phyloP scores from a whole-genome alignment of 306 rosid species.

The Lathyrus oleraceus region DNA sequence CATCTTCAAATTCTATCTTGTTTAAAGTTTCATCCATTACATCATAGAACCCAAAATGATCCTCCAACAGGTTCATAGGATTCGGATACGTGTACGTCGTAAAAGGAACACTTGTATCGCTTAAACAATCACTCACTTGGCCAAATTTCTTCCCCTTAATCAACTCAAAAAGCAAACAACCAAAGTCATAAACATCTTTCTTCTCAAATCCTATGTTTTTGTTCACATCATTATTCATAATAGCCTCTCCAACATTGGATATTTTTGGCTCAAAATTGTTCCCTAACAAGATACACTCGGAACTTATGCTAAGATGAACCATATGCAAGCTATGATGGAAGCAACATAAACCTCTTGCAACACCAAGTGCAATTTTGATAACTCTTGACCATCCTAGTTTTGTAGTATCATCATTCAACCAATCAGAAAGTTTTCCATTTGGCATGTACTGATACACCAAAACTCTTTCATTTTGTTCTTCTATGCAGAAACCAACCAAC shows the following conservation, averaged over 20 bases:
- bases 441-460: slow-evolving; percentile 36
- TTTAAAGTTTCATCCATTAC: neutral
- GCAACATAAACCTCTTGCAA: slow-evolving; percentile 44
- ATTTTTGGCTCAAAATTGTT: slow-evolving; percentile 40
- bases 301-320: slow-evolving; percentile 11
- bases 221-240: neutral
- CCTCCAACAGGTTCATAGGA: neutral
- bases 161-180: slow-evolving; percentile 37
- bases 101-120: neutral
- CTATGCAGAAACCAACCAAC: slow-evolving; percentile 24
- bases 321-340: slow-evolving; percentile 34
- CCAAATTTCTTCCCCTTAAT: slow-evolving; percentile 11
- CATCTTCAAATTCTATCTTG: slow-evolving; percentile 25
- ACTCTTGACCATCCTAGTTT: slow-evolving; percentile 3
- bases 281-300: slow-evolving; percentile 33
- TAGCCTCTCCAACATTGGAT: slow-evolving; percentile 35
- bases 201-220: neutral
- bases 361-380: slow-evolving; percentile 39
- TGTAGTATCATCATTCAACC: slow-evolving; percentile 9
- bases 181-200: slow-evolving; percentile 41
- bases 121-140: neutral
- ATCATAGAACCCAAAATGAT: neutral
- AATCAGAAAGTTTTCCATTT: slow-evolving; percentile 42
- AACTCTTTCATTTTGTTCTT: slow-evolving; percentile 22
- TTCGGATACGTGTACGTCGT: neutral